Conservation (phyloP, 1,284 basidiomycete genomes). For the Moniliella sp. region DNA sequence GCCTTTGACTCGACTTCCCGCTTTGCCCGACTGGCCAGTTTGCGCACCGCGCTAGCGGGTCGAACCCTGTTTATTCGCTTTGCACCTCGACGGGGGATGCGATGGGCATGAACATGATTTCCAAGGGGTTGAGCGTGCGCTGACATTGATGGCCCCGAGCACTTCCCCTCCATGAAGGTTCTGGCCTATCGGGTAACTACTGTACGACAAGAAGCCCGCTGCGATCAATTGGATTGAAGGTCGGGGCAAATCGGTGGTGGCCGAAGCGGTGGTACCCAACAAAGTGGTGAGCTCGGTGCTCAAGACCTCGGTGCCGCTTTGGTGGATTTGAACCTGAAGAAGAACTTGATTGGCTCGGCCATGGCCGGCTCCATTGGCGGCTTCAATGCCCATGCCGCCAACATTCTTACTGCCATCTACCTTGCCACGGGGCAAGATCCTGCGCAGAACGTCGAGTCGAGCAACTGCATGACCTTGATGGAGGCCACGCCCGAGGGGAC, state of each 20-base stretch:
- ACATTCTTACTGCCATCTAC: conserved; percentile 82
- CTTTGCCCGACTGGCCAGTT: conserved; percentile 26
- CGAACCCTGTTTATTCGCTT: conserved; percentile 78
- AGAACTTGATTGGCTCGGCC: conserved; percentile 87
- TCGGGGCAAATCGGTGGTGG: conserved; percentile 90
- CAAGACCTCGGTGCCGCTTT: conserved; percentile 76
- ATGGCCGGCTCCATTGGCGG: conserved; percentile 97
- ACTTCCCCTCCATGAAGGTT: conserved; percentile 83
- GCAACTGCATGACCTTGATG: conserved; percentile 95
- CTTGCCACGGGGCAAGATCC: conserved; percentile 95
- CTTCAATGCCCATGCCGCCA: conserved; percentile 95
- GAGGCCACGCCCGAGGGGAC: conserved; percentile 78
- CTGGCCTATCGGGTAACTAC: conserved; percentile 88
- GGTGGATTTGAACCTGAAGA: conserved; percentile 83
- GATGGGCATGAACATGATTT: conserved; percentile 94
- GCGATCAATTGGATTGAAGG: conserved; percentile 99
- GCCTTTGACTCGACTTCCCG: conserved; percentile 69
- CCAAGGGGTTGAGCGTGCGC: conserved; percentile 51
- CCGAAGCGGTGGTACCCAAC: conserved; percentile 78
- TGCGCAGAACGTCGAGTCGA: conserved; percentile 94
- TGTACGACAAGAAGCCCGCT: conserved; percentile 99
- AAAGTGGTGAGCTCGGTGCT: conserved; percentile 67
- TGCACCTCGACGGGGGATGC: conserved; percentile 83
- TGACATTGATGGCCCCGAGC: conserved; percentile 49
- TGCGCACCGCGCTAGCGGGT: conserved; percentile 28